Base-by-base conservation (phyloP, 2,329 filamentous ascomycete species). In the Metarhizium sp. region DNA sequence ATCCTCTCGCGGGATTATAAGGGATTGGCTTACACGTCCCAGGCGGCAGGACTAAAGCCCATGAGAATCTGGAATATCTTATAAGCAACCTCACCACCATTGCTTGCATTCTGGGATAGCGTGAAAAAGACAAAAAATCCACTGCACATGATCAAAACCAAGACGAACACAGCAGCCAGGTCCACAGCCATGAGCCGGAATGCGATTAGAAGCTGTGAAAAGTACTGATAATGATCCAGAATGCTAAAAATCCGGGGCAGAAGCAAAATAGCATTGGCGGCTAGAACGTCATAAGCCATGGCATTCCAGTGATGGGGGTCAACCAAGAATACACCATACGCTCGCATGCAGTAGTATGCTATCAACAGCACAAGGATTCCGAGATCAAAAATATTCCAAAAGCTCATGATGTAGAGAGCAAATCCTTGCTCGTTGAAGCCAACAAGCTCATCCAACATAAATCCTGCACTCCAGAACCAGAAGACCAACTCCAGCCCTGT, bases 381-480 rank as follows among this genome's bases (percentile, higher is more conserved):
- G 42, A 96, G 76, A 66, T 96, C 92, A 69, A 96, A 96, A 42
- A 92, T 84, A 69, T 96, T 96, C 92, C 92, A 96, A 69, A 96
- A 94, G 68, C 90, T 95, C 85, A 96, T 92, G 65, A 96, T 90
- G 72, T 96, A 97, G 34, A 97, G 81, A 42, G 91, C 92, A 68
- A 96, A 96, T 2, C 92, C 92, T 71, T 96, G 91, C 69, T 97
- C 92, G 61, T 92, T 96, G 76, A 96, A 96, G 11, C 92, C 92
- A 18, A 96, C 91, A 25, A 97, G 81, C 71, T 96, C 92, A 65
- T 96, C 92, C 36, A 96, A 82, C 90, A 96, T 95, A 70, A 95
- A 96, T 0, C 92, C 92, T 30, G 90, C 90, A 66, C 90, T 95
- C 92, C 92, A 97, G 69, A 96, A 90, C 92, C 92, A 97, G 71